A percentile compares a stretch with the other conserved stretches of the same genome.
Evolutionary conservation across 2,329 filamentous ascomycete genomes (phyloP).

Genomic region (Phialophora macrospora): DNA sequence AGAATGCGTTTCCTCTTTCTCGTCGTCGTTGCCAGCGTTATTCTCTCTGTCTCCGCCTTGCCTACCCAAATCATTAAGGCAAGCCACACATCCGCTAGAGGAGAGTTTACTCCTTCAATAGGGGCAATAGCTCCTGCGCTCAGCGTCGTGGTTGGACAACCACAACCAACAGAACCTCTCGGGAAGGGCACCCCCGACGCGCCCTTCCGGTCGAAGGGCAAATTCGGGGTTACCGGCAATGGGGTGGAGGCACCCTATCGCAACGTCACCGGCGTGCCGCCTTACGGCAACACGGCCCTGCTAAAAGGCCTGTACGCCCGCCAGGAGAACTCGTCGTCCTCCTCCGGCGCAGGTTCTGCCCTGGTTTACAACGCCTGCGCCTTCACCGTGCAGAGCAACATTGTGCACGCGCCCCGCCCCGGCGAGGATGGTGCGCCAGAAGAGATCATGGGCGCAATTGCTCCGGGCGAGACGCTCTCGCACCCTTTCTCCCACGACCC

Average conservation of each 20-base stretch:
- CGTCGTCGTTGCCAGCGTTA: background rate
- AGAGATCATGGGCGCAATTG: conserved; percentile 18
- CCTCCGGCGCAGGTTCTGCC: conserved; percentile 10
- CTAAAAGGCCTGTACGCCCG: background rate
- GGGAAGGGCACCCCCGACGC: background rate
- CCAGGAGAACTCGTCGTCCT: background rate
- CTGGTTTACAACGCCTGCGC: conserved; percentile 24
- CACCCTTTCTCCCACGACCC: conserved; percentile 28
- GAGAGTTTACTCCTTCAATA: background rate
- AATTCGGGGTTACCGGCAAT: background rate
- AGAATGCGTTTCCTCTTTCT: background rate
- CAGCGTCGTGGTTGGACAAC: background rate
- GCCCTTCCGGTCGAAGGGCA: background rate
- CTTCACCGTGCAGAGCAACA: conserved; percentile 30
- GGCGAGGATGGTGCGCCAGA: conserved; percentile 16
- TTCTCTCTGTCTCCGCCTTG: background rate
- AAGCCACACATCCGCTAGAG: background rate
- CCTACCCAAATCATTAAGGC: background rate
- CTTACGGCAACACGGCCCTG: background rate
- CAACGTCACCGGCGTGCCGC: background rate
- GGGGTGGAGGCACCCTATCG: background rate
- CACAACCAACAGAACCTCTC: background rate
- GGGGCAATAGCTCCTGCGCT: background rate
- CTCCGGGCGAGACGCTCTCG: conserved; percentile 6
- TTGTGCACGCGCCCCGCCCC: conserved; percentile 24